Evolutionary conservation across 805 yeast species (phyloP).

Genomic region (Lachancea nothofagi): DNA sequence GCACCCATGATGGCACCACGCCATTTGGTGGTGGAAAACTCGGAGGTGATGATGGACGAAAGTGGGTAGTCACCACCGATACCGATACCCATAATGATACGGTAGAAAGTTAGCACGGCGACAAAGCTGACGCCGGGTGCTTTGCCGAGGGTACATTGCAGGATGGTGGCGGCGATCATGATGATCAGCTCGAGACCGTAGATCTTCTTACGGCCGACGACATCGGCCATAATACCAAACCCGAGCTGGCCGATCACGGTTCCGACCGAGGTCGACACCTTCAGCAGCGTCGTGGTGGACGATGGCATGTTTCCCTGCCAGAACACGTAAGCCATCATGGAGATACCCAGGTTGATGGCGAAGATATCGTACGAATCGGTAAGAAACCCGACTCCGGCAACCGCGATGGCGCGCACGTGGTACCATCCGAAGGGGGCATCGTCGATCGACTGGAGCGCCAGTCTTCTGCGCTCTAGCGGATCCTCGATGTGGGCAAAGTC

Average conservation of each 20-base stretch:
- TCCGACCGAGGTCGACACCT: constrained; percentile 90
- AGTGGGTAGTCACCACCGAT: constrained; percentile 96
- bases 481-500: constrained; percentile 79
- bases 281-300: constrained; percentile 69
- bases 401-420: constrained; percentile 72
- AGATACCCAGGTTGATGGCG: constrained; percentile 75
- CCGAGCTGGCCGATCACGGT: constrained; percentile 87
- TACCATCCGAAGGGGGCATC: constrained; percentile 77
- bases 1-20: constrained; percentile 98
- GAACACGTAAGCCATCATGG: constrained; percentile 74
- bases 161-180: constrained; percentile 72
- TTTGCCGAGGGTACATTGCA: constrained; percentile 68
- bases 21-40: constrained; percentile 91
- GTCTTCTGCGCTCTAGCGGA: constrained; percentile 81
- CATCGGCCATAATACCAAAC: constrained; percentile 79
- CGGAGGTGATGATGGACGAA: constrained; percentile 88
- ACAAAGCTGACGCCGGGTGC: constrained; percentile 68
- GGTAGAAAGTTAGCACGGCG: constrained; percentile 68
- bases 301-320: constrained; percentile 62
- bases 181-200: constrained; percentile 84
- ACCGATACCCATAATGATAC: constrained; percentile 92
- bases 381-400: constrained; percentile 91
- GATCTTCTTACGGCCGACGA: constrained; percentile 77
- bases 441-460: constrained; percentile 79
- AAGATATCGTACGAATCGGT: constrained; percentile 92